phyloP scores from a whole-genome alignment of 2,329 filamentous ascomycete species.

The Neofusicoccum sp. region DNA sequence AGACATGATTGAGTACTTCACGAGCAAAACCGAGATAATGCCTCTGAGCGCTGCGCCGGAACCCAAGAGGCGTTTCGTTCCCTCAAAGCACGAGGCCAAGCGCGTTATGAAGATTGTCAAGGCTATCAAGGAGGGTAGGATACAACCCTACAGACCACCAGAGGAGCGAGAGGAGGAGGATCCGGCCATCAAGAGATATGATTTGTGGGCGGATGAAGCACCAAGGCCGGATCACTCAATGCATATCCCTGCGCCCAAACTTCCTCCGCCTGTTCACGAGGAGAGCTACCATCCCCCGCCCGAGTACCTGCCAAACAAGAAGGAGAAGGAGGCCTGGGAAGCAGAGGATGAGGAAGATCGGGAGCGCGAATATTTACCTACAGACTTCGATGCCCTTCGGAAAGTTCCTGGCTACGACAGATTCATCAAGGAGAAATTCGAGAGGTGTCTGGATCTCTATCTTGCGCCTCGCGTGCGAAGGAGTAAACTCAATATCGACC shows the following conservation, averaged over 20 bases:
- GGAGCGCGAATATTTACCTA: constrained; percentile 83
- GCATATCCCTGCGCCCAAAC: constrained; percentile 92
- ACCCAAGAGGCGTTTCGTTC: constrained; percentile 91
- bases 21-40: constrained; percentile 87
- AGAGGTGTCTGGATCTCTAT: constrained; percentile 92
- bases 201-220: constrained; percentile 93
- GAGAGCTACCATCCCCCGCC: constrained; percentile 94
- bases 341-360: constrained; percentile 84
- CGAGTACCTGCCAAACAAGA: constrained; percentile 85
- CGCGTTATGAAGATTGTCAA: constrained; percentile 95
- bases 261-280: constrained; percentile 89
- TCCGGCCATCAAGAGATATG: constrained; percentile 71
- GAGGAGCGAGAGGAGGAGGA: constrained; percentile 72
- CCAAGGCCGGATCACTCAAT: constrained; percentile 80
- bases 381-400: constrained; percentile 77
- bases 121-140: constrained; percentile 90
- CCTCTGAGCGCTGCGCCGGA: constrained; percentile 91
- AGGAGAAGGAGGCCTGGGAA: constrained; percentile 84
- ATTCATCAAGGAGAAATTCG: constrained; percentile 94
- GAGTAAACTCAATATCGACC: constrained; percentile 95
- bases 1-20: constrained; percentile 91
- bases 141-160: constrained; percentile 81
- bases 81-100: constrained; percentile 96
- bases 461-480: constrained; percentile 87
- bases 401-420: constrained; percentile 88